A percentile compares a stretch with the other conserved stretches of the same genome.
These are phyloP conservation scores for Phoenix roebelenii DNA, from an alignment of 176 grass and related monocot genomes.

Conservation along the genomic window DNA sequence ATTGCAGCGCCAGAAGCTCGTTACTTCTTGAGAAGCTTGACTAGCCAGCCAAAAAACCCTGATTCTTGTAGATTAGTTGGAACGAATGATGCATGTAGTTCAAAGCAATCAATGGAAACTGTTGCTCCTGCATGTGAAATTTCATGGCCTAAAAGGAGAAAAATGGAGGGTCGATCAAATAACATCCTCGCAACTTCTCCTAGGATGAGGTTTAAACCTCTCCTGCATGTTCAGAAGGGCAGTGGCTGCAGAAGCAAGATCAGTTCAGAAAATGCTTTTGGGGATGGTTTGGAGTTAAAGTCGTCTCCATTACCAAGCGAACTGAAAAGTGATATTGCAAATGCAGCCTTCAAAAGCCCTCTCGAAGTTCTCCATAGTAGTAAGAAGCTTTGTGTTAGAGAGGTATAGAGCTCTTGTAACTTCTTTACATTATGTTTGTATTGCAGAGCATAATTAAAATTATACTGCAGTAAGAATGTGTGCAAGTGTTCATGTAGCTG, in stretches of 20 bases:
- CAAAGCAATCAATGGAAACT: constrained; percentile 11
- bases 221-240: constrained; percentile 1
- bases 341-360: too few species aligned
- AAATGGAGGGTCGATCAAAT: constrained; percentile 6
- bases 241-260: background rate
- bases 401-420: too few species aligned
- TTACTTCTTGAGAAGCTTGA: constrained; percentile 16
- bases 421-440: too few species aligned
- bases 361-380: too few species aligned
- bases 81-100: constrained; percentile 14
- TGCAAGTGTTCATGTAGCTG: too few species aligned
- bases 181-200: constrained; percentile 26
- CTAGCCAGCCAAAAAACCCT: constrained; percentile 18
- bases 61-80: constrained; percentile 4
- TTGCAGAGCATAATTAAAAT: too few species aligned
- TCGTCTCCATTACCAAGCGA: too few species aligned
- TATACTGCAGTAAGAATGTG: too few species aligned
- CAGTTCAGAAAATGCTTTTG: constrained; percentile 6
- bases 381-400: too few species aligned
- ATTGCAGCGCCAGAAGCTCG: constrained; percentile 9
- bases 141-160: constrained; percentile 22
- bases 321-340: too few species aligned
- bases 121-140: constrained; percentile 8
- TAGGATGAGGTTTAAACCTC: background rate
- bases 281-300: background rate